Evolutionary conservation across 1,139 yeast species (phyloP), one percentile per base, ranked within the genome.

Genomic region (Pichia sp.): DNA sequence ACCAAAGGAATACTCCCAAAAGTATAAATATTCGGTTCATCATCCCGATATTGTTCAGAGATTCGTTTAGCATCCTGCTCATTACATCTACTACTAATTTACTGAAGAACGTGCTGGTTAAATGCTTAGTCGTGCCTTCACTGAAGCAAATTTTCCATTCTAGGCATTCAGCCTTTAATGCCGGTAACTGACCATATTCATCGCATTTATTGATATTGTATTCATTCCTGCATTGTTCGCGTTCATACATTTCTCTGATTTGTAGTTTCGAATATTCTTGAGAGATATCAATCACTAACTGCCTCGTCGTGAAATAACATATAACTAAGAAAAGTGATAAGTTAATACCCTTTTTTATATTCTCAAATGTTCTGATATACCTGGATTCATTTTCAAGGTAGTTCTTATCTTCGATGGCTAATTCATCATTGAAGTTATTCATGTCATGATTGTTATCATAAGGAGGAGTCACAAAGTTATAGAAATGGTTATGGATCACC

Each of bases 91-190:
- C 85, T 59, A 81, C 73, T 11, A 81, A 67, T 31, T 35, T 76
- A 64, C 57, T 65, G 49, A 50, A 68, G 33, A 43, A 40, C 9
- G 41, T 29, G 4, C 43, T 39, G 11, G 16, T 36, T 3, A 39
- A 42, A 16, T 42, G 45, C 57, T 51, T 60, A 3, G 52, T 51
- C 3, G 55, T 46, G 44, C 77, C 77, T 51, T 73, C 75, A 43
- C 67, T 68, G 80, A 81, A 79, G 55, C 90, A 81, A 44, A 72
- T 69, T 46, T 68, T 69, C 85, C 85, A 83, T 47, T 70, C 68
- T 29, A 68, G 66, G 58, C 92, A 83, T 38, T 71, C 68, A 26
- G 64, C 64, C 48, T 73, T 78, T 44, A 82, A 57, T 2, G 80
- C 82, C 0, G 88, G 85, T 0, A 73, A 79, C n/a, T 77, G 64